Percentiles rank a stretch among this genome's conserved stretches.
phyloP scores from a whole-genome alignment of 441 rosid genomes.

The Adansonia madagascariensis region DNA sequence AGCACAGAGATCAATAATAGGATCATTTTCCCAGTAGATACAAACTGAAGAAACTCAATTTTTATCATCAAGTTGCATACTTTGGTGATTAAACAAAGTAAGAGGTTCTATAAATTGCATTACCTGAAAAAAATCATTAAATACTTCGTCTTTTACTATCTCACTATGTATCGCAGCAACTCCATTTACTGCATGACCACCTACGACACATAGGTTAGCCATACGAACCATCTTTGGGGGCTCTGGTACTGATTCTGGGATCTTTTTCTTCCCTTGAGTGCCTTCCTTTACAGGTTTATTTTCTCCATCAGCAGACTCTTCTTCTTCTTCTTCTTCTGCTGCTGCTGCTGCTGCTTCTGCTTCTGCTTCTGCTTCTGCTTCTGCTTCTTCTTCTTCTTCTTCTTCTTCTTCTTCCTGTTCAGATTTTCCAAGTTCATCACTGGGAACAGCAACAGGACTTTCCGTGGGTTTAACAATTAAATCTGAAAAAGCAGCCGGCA shows the following conservation, averaged over 20 bases:
- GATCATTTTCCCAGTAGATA: slow-evolving; percentile 8
- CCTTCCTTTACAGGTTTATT: slow-evolving; percentile 29
- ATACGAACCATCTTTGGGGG: slow-evolving; percentile 83
- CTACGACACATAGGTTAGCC: slow-evolving; percentile 94
- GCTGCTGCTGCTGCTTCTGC: too few species aligned
- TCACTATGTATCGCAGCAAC: slow-evolving; percentile 97
- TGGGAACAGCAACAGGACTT: slow-evolving; percentile 37
- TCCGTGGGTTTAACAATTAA: slow-evolving; percentile 59
- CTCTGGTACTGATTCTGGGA: slow-evolving; percentile 42
- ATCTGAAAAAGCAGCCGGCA: slow-evolving; percentile 70
- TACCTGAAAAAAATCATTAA: slow-evolving; percentile 80
- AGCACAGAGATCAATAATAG: slow-evolving; percentile 26
- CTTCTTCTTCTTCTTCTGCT: slow-evolving; percentile 25
- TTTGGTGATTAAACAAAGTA: slow-evolving; percentile 11
- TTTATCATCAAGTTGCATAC: slow-evolving; percentile 18
- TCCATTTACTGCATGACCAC: slow-evolving; percentile 95
- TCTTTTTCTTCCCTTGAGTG: slow-evolving; percentile 39
- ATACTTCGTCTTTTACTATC: slow-evolving; percentile 87
- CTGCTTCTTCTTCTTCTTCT: slow-evolving; percentile 33
- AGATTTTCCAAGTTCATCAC: slow-evolving; percentile 37
- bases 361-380: background rate
- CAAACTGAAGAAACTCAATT: background rate
- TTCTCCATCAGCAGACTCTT: slow-evolving; percentile 31
- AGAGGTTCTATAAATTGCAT: slow-evolving; percentile 20
- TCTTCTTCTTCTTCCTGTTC: slow-evolving; percentile 40